phyloP scores from a whole-genome alignment of 805 yeast species.

The Barnettozyma vustinii region DNA sequence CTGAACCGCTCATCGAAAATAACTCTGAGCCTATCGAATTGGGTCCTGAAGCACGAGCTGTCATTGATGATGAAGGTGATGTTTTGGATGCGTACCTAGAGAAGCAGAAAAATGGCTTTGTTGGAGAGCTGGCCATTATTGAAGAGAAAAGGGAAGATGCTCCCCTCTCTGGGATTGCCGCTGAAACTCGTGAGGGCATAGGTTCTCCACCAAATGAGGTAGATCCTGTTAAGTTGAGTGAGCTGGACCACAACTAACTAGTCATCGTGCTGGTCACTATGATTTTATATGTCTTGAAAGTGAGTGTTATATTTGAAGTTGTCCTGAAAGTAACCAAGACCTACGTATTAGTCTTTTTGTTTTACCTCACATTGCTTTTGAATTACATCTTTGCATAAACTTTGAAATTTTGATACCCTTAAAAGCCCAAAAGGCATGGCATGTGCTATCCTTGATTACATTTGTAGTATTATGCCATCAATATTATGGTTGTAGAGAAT shows the following conservation, averaged over 20 bases:
- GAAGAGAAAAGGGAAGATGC: neutral
- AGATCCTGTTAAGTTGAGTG: constrained; percentile 1
- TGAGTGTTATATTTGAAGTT: neutral
- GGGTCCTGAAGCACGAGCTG: neutral
- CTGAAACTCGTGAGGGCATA: neutral
- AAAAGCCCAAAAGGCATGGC: neutral
- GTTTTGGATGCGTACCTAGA: neutral
- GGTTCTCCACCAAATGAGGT: neutral
- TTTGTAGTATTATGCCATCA: neutral
- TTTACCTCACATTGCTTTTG: neutral
- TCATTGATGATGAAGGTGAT: neutral
- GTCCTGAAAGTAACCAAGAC: neutral
- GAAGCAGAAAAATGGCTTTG: neutral
- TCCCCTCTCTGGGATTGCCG: neutral
- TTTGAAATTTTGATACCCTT: neutral
- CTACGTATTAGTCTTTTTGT: neutral
- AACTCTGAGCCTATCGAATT: neutral
- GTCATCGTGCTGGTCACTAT: neutral
- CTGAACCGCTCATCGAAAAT: neutral
- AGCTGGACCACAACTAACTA: neutral
- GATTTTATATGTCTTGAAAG: neutral
- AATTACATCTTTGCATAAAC: neutral
- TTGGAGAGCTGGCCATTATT: neutral
- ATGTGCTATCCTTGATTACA: neutral
- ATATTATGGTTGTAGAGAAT: no score